Evolutionary conservation across 768 basidiomycete genomes (phyloP), one percentile per base, ranked within the genome.

Genomic region (Rhodotorula babjevae): DNA sequence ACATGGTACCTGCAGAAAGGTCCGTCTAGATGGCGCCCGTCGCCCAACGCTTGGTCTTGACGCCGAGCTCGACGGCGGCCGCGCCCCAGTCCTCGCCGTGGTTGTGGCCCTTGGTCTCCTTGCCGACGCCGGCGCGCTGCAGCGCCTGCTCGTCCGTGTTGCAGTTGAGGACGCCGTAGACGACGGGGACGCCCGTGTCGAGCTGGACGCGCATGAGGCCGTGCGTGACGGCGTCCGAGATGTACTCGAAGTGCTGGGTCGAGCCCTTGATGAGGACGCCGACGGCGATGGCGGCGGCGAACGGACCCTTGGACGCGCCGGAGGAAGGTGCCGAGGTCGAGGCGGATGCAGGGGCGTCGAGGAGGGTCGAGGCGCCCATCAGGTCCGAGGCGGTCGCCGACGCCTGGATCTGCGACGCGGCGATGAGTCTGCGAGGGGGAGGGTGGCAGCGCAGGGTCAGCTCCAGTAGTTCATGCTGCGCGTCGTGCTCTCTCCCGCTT

Each of bases 221-320:
- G 77, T 97, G 90, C 55, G 92, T 88, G 70, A 97, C 94, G 72
- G 88, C 87, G 78, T 97, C 93, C 81, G 87, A 91, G 81, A 98
- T 99, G 85, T 99, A 99, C 81, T 99, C 96, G 81, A 98, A 99
- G 83, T 99, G 96, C 93, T 96, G 96, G 27, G 96, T 98, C 1
- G 87, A 85, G 64, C 96, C 95, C 81, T 99, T 99, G 85, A 99
- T 96, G 80, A 99, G 88, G 50, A 95, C 93, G 23, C 96, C 96
- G 79, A 98, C 92, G 65, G 96, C 93, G 80, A 99, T 95, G 75
- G 96, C 88, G 23, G 93, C 96, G 80, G 95, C 90, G 77, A 98
- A 97, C 0, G 95, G 89, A 66, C 85, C 84, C 25, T 79, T 82
- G 55, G 86, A 85, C 52, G 72, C 73, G 16, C 74, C 62, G 14